Percentiles rank a stretch among this genome's conserved stretches.
These are phyloP conservation scores for Colletotrichum endophyticum DNA, from an alignment of 2,329 filamentous ascomycete species.

Conservation along the genomic window DNA sequence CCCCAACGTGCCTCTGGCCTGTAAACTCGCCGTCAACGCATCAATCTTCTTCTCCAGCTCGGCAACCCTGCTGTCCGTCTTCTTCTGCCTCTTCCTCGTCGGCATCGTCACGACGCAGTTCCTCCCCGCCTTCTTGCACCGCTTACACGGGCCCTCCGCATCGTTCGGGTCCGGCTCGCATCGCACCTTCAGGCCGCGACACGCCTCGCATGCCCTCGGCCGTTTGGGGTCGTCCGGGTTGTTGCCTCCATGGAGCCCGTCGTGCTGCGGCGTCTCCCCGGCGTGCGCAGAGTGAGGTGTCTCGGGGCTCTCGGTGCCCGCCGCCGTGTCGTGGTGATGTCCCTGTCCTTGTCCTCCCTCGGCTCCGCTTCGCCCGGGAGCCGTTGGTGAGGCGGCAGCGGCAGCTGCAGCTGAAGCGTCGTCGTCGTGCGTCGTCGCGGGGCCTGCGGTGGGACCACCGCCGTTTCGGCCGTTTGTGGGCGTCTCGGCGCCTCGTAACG, in stretches of 20 bases:
- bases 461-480: background rate
- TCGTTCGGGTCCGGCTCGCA: conserved; percentile 77
- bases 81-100: conserved; percentile 83
- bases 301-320: conserved; percentile 1
- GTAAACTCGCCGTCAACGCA: conserved; percentile 80
- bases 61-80: conserved; percentile 86
- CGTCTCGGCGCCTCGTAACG: conserved; percentile 3
- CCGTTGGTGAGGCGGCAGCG: background rate
- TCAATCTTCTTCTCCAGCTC: conserved; percentile 95
- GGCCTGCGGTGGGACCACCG: background rate
- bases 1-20: conserved; percentile 48
- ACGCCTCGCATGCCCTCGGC: conserved; percentile 76
- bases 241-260: background rate
- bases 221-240: conserved; percentile 62
- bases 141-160: conserved; percentile 68
- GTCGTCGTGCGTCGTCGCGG: background rate
- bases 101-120: conserved; percentile 79
- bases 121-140: conserved; percentile 82
- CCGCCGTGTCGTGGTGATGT: background rate
- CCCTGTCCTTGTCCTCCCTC: background rate
- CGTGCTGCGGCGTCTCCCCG: conserved; percentile 10
- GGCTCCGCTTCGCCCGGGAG: background rate
- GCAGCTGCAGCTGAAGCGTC: background rate
- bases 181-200: conserved; percentile 79
- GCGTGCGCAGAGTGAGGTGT: conserved; percentile 10